phyloP scores from a whole-genome alignment of 495 filamentous ascomycete species.

The Hypoxylon fragiforme region DNA sequence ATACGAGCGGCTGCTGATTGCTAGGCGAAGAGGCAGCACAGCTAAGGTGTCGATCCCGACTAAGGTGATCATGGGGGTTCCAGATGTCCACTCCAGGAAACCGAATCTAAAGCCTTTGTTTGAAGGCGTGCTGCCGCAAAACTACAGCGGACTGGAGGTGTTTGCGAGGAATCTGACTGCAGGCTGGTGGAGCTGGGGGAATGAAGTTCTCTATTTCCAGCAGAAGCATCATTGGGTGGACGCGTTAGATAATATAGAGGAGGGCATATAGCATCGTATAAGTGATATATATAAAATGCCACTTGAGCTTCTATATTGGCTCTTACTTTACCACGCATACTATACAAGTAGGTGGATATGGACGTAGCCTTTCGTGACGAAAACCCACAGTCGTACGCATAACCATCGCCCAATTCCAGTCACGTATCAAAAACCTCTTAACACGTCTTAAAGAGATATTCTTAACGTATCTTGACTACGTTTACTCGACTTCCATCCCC shows the following conservation, averaged over 20 bases:
- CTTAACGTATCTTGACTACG: no score
- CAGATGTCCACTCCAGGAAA: conserved; percentile 91
- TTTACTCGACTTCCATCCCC: no score
- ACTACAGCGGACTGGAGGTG: conserved; percentile 75
- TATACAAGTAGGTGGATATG: conserved; percentile 11
- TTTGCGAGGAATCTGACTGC: conserved; percentile 85
- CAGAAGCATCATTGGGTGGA: conserved; percentile 66
- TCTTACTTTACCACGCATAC: conserved; percentile 10
- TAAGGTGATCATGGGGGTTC: conserved; percentile 75
- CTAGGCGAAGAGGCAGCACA: conserved; percentile 42
- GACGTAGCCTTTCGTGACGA: no score
- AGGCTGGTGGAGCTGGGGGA: conserved; percentile 88
- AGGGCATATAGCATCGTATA: conserved; percentile 1
- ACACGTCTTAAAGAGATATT: no score
- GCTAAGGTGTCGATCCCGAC: conserved; percentile 40
- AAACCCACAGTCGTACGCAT: no score
- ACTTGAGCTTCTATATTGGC: not conserved
- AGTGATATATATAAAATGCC: not conserved
- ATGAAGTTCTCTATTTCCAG: conserved; percentile 85
- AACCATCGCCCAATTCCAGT: no score
- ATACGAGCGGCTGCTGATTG: conserved; percentile 83
- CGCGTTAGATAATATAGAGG: conserved; percentile 3
- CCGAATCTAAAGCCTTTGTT: conserved; percentile 59
- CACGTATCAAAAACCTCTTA: no score
- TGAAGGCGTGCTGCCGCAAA: conserved; percentile 44